Conservation (phyloP, 306 rosid genomes). For the Glycine latifolia region DNA sequence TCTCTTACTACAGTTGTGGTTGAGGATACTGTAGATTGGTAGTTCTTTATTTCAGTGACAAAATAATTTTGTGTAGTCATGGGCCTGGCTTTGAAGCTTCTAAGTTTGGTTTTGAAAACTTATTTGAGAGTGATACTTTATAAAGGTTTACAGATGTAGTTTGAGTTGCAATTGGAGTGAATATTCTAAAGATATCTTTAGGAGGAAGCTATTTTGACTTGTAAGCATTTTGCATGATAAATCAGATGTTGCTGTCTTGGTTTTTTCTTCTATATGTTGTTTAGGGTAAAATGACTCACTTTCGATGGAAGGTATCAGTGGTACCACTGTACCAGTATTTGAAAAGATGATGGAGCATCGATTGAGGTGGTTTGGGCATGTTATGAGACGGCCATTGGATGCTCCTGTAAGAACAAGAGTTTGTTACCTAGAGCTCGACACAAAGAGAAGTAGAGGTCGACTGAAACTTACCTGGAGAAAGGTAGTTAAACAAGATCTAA, state of each 20-base stretch:
- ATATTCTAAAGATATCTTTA: constrained; percentile 17
- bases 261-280: neutral
- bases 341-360: too few species aligned
- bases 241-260: neutral
- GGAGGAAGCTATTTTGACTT: constrained; percentile 28
- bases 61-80: neutral
- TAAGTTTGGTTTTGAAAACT: constrained; percentile 8
- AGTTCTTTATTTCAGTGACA: constrained; percentile 23
- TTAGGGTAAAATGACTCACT: neutral
- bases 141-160: constrained; percentile 16
- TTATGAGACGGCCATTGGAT: too few species aligned
- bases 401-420: too few species aligned
- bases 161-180: constrained; percentile 3
- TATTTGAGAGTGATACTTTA: constrained; percentile 7
- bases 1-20: constrained; percentile 14
- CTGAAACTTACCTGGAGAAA: too few species aligned
- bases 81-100: constrained; percentile 1
- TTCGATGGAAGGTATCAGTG: too few species aligned
- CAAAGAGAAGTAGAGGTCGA: too few species aligned
- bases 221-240: constrained; percentile 22
- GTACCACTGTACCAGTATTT: too few species aligned
- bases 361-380: too few species aligned
- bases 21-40: neutral
- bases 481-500: too few species aligned
- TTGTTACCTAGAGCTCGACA: too few species aligned